These are phyloP conservation scores for Tuber indicum DNA, from an alignment of 495 filamentous ascomycete genomes.

Conservation along the genomic window DNA sequence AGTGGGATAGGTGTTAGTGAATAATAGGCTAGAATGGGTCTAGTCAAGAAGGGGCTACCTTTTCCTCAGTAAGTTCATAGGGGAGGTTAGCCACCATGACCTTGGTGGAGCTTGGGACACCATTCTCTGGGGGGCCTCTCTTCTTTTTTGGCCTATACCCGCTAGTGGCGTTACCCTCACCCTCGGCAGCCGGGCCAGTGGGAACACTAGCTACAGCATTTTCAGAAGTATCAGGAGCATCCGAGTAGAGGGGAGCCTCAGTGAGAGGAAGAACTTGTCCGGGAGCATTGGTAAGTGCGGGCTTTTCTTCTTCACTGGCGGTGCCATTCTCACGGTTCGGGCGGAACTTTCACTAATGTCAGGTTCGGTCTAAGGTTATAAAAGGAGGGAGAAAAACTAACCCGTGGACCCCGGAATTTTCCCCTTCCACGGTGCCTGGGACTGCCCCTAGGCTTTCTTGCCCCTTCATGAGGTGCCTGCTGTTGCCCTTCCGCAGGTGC, in stretches of 20 bases:
- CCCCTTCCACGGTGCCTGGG: conserved; percentile 64
- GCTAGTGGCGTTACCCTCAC: conserved; percentile 45
- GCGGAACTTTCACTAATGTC: conserved; percentile 31
- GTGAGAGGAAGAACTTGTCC: conserved; percentile 52
- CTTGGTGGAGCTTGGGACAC: conserved; percentile 97
- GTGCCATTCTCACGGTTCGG: conserved; percentile 38
- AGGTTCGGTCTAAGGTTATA: conserved; percentile 22
- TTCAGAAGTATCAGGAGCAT: conserved; percentile 50
- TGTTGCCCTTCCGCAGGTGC: conserved; percentile 69
- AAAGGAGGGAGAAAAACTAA: conserved; percentile 47
- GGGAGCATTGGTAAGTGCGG: conserved; percentile 50
- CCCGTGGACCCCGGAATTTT: conserved; percentile 67
- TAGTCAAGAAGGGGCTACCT: conserved; percentile 52
- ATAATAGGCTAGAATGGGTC: conserved; percentile 12
- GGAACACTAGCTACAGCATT: conserved; percentile 45
- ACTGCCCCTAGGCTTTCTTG: conserved; percentile 45
- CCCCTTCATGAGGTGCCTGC: conserved; percentile 48
- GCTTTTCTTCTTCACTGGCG: conserved; percentile 41
- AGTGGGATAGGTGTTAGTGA: conserved; percentile 9
- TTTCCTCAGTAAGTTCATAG: conserved; percentile 95
- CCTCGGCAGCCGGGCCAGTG: conserved; percentile 35
- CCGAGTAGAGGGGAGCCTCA: conserved; percentile 57
- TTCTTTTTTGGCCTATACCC: conserved; percentile 45
- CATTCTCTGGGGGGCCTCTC: conserved; percentile 94
- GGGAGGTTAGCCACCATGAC: conserved; percentile 99